Percentiles rank a stretch among this genome's conserved stretches.
These are phyloP conservation scores for Alternaria rosae DNA, from an alignment of 2,329 filamentous ascomycete genomes.

Conservation along the genomic window DNA sequence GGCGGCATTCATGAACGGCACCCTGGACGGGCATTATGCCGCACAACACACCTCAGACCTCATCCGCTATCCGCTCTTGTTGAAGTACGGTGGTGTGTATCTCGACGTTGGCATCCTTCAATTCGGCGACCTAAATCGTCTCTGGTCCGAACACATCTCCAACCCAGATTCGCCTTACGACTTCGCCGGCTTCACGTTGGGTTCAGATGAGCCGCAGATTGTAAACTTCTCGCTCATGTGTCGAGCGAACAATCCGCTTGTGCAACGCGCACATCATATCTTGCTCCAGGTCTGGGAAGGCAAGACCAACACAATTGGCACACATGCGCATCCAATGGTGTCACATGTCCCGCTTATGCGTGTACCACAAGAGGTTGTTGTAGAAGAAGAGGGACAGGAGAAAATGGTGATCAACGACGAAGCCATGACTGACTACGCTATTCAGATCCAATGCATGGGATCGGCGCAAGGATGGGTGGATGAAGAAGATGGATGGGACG, in stretches of 20 bases:
- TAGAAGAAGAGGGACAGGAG: constrained; percentile 43
- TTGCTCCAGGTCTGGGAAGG: constrained; percentile 61
- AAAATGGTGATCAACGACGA: constrained; percentile 50
- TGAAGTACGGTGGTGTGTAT: constrained; percentile 65
- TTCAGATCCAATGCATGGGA: constrained; percentile 62
- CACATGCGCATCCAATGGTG: constrained; percentile 61
- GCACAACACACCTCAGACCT: constrained; percentile 66
- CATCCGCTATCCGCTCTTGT: constrained; percentile 64
- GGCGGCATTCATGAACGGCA: constrained; percentile 59
- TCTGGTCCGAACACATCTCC: constrained; percentile 61
- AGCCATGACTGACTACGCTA: constrained; percentile 64
- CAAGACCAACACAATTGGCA: constrained; percentile 50
- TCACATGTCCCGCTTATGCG: constrained; percentile 57
- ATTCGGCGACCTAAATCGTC: constrained; percentile 63
- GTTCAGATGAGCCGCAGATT: constrained; percentile 26
- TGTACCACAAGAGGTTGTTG: constrained; percentile 39
- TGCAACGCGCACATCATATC: constrained; percentile 58
- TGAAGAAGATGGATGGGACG: constrained; percentile 61
- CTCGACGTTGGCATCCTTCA: constrained; percentile 65
- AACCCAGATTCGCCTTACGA: constrained; percentile 57
- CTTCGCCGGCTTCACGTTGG: constrained; percentile 36
- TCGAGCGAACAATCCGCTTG: constrained; percentile 55
- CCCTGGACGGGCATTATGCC: constrained; percentile 59
- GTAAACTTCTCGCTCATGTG: constrained; percentile 34
- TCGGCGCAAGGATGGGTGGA: constrained; percentile 63